Base-by-base conservation (phyloP, 2,329 filamentous ascomycete genomes). In the Aspergillus arachidicola region DNA sequence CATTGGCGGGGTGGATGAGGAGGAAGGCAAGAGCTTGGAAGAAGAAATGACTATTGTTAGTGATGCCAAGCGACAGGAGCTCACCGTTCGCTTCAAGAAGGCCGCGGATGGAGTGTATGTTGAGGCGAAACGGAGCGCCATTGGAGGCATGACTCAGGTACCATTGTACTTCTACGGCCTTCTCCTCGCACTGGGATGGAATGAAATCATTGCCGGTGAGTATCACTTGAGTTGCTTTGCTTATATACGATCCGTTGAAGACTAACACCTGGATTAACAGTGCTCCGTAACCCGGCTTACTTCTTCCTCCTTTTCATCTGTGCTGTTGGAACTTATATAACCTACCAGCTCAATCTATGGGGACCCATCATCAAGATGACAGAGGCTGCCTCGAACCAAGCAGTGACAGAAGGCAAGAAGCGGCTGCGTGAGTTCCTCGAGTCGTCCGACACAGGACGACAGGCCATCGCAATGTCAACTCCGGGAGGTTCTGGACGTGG, bases 31-130 rank as follows among this genome's bases (percentile, higher is more conserved):
- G 85, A 96, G 91, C 67, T 82, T 97, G 26, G 94, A 97, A 73
- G 95, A 98, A 76, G 95, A 99, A 80, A 97, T 96, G 89, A 95
- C 92, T 0, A 87, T 98, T n/a, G 85, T 99, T 54, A 91, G 90
- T 72, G 94, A 98, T 79, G 86, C 88, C 68, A 97, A 97, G 81
- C 87, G 92, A 64, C 92, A 96, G 75, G 94, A 99, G 75, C 86
- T 99, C 32, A 92, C 93, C 11, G 91, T 96, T 16, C 87, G 95
- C 60, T 99, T 99, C 86, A 98, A 97, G 85, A 98, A 98, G 85
- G 95, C 93, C 41, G 95, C 95, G 1, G 95, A 99, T 75, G 95
- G 94, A 9, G 94, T 99, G 4, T 99, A 97, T 72, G 94, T 99
- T 48, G 95, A 99, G 81, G 95, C 95, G 57, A 99, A 99, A 85